Evolutionary conservation across 2,329 filamentous ascomycete species (phyloP), one percentile per base, ranked within the genome.

Genomic region (Ophiostoma novo-ulmi): DNA sequence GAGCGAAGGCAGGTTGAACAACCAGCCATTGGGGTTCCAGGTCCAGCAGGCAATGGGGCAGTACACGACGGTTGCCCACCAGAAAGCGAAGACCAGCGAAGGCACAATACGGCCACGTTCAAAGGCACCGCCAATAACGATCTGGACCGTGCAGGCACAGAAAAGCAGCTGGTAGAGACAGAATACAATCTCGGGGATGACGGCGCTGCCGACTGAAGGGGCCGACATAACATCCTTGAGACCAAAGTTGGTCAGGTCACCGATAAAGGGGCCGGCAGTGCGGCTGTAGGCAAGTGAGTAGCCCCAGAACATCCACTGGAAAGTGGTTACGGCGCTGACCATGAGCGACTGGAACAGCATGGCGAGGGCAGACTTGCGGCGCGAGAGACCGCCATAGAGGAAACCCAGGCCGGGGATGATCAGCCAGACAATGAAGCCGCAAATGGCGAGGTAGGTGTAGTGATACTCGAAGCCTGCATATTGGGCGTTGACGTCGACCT

Each of bases 301-400:
- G 58, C 92, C 92, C 92, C 92, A 95, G 84, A 95, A 93, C 83
- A 97, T 97, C 93, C 93, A 97, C 79, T 97, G 93, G 80, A 97
- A 96, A 36, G 89, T 90, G 48, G 92, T 89, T 68, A 97, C 90
- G 14, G 90, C 93, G 0, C 89, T 88, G 26, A 92, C 87, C 91
- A 97, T 96, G 77, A 96, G 84, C 4, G 92, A 94, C 35, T 97
- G 88, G 92, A 92, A 97, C 80, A 97, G 92, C 73, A 97, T 83
- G 31, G 93, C 95, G 69, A 97, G 84, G 8, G 93, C 93, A 0
- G 93, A 96, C 82, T 97, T 97, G 78, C 93, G 86, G 73, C 93
- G 89, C 26, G 93, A 93, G 26, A 97, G 88, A 73, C 93, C 93
- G 14, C 92, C 96, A 82, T 97, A 97, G 85, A 97, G 97, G 85